Conservation (phyloP, 1,284 basidiomycete genomes). For the Xerocomus amazonicus region DNA sequence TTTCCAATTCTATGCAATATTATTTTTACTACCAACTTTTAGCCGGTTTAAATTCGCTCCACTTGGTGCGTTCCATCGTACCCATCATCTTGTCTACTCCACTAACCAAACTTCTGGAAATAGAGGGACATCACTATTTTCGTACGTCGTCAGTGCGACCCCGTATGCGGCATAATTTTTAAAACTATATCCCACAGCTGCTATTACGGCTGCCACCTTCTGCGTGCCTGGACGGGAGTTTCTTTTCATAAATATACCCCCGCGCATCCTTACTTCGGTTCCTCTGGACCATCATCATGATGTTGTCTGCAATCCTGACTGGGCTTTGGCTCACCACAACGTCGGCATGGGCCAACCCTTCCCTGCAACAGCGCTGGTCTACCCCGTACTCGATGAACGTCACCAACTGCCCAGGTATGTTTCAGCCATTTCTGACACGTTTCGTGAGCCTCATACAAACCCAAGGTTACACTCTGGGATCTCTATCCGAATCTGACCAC, state of each 20-base stretch:
- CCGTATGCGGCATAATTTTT: neutral
- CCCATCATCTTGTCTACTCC: no score
- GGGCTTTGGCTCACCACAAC: slow-evolving; percentile 20
- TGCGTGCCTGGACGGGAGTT: neutral
- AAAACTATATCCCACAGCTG: neutral
- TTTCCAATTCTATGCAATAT: no score
- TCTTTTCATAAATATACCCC: slow-evolving; percentile 11
- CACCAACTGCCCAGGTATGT: slow-evolving; percentile 29
- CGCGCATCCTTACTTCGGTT: neutral
- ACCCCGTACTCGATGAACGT: slow-evolving; percentile 26
- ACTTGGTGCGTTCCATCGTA: no score
- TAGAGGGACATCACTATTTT: no score
- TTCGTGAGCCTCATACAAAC: neutral
- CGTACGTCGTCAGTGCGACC: no score
- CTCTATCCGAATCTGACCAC: slow-evolving; percentile 40
- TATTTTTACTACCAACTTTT: no score
- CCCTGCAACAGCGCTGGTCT: slow-evolving; percentile 7
- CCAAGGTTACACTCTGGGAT: slow-evolving; percentile 51
- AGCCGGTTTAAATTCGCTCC: no score
- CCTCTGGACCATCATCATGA: slow-evolving; percentile 2
- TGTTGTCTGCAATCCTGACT: slow-evolving; percentile 20
- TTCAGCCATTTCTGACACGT: slow-evolving; percentile 20
- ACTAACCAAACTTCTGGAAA: no score
- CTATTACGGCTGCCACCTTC: neutral
- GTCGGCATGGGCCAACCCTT: slow-evolving; percentile 7